A percentile compares a stretch with the other conserved stretches of the same genome.
Conservation (phyloP, 441 rosid genomes). For the Kokia cookei region DNA sequence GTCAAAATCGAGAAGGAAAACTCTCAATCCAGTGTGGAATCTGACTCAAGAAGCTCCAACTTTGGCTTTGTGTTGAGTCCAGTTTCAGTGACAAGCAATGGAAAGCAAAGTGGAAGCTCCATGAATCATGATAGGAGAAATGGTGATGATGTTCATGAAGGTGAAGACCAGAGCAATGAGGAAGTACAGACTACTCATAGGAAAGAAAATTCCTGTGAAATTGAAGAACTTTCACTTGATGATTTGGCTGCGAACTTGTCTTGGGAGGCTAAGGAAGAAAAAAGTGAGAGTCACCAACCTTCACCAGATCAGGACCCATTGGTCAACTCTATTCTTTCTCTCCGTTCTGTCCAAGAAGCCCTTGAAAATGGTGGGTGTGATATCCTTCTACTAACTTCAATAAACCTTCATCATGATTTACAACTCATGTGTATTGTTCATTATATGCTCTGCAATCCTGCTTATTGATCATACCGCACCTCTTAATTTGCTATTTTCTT, state of each 20-base stretch:
- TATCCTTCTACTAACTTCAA: constrained; percentile 7
- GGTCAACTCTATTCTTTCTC: constrained; percentile 41
- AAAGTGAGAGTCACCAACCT: constrained; percentile 28
- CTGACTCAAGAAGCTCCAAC: constrained; percentile 86
- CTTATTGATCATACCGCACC: neutral
- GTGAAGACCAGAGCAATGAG: constrained; percentile 28
- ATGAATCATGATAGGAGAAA: constrained; percentile 48
- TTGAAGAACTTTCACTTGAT: constrained; percentile 38
- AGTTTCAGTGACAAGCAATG: constrained; percentile 40
- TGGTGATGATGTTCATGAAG: constrained; percentile 42
- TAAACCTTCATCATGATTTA: neutral
- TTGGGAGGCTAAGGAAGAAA: constrained; percentile 43
- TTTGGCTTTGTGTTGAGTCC: constrained; percentile 73
- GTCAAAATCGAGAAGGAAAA: constrained; percentile 72
- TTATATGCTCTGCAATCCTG: neutral
- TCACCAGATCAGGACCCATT: constrained; percentile 47
- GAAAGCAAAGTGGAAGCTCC: constrained; percentile 39
- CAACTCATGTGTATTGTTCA: neutral
- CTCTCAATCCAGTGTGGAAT: constrained; percentile 81
- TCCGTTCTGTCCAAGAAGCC: constrained; percentile 59
- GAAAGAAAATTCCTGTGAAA: constrained; percentile 35
- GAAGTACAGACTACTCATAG: constrained; percentile 34
- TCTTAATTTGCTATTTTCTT: neutral
- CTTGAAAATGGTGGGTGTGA: constrained; percentile 33
- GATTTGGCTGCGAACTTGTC: constrained; percentile 43